These are phyloP conservation scores for Heritiera littoralis DNA, from an alignment of 345 rosid species.

Conservation along the genomic window DNA sequence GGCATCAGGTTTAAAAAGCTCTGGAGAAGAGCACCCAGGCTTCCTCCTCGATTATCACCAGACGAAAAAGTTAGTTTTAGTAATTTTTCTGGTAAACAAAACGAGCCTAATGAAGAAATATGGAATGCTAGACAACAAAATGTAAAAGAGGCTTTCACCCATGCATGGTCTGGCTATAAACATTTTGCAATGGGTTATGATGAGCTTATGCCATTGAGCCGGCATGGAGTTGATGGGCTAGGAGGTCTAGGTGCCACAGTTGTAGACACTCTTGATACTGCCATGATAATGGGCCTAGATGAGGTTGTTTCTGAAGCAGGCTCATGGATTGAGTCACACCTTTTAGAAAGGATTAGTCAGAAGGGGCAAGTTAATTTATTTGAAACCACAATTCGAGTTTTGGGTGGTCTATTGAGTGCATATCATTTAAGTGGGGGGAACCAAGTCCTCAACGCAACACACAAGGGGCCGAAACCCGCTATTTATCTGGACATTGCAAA, in stretches of 20 bases:
- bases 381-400: conserved; percentile 94
- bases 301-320: conserved; percentile 83
- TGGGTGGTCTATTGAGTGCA: conserved; percentile 98
- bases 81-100: conserved; percentile 29
- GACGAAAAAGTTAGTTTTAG: conserved; percentile 49
- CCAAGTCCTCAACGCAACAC: conserved; percentile 45
- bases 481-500: conserved; percentile 80
- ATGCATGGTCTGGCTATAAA: conserved; percentile 96
- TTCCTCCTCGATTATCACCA: conserved; percentile 86
- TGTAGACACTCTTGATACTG: conserved; percentile 97
- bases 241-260: conserved; percentile 98
- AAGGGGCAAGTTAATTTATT: conserved; percentile 97
- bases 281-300: conserved; percentile 92
- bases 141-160: conserved; percentile 81
- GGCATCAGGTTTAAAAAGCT: conserved; percentile 51
- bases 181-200: conserved; percentile 87
- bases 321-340: conserved; percentile 78
- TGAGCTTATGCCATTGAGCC: conserved; percentile 88
- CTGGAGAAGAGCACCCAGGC: conserved; percentile 80
- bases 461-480: conserved; percentile 64
- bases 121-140: conserved; percentile 72
- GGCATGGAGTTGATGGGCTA: conserved; percentile 74
- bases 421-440: conserved; percentile 86
- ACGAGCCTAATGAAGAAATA: conserved; percentile 36
- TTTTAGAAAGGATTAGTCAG: conserved; percentile 69